Evolutionary conservation across 495 filamentous ascomycete species (phyloP), one percentile per base, ranked within the genome.

Genomic region (Copromyces sp.): DNA sequence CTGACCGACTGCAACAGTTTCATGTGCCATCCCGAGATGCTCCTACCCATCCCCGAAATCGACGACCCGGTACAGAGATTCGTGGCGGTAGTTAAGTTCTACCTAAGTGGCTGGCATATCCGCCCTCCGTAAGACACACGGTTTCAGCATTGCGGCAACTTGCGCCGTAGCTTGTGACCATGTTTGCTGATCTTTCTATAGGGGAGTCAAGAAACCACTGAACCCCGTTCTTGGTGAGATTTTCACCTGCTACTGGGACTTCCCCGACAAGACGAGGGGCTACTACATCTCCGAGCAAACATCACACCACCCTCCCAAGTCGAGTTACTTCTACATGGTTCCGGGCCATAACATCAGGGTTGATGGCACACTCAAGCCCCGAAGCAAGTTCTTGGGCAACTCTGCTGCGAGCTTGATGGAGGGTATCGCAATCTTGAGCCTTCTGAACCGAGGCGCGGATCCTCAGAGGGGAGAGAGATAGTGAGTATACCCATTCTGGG

Each of bases 391-490:
- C 80, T 82, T 99, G 39, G 95, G 95, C 35, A 99, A 98, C 82
- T 98, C 96, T 0, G 95, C 96, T 5, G 95, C 95, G 32, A 98
- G 95, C 81, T 85, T 99, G 85, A 99, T 98, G 96, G 97, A 98
- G 77, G 95, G 94, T 3, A 92, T 94, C 65, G 96, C 94, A 14
- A 91, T 97, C 65, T 82, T 99, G 81, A 88, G 92, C 29, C 83
- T 99, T 47, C 77, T 94, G 80, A 97, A 97, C 78, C 86, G 90
- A 69, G 90, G 92, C 44, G 80, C 87, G 71, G 80, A 90, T 75
- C 85, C 85, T 40, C 82, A 86, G 59, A 90, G 89, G 74, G 90
- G 89, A 59, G 95, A 99, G 80, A 85, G 89, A 90, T 99, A 97
- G 93, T 97, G 84, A 68, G 93, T 88, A 42, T 32, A 17, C 24